Percentiles rank a stretch among this genome's conserved stretches.
phyloP scores from a whole-genome alignment of 495 filamentous ascomycete species.

The Penicillium malachiteum region DNA sequence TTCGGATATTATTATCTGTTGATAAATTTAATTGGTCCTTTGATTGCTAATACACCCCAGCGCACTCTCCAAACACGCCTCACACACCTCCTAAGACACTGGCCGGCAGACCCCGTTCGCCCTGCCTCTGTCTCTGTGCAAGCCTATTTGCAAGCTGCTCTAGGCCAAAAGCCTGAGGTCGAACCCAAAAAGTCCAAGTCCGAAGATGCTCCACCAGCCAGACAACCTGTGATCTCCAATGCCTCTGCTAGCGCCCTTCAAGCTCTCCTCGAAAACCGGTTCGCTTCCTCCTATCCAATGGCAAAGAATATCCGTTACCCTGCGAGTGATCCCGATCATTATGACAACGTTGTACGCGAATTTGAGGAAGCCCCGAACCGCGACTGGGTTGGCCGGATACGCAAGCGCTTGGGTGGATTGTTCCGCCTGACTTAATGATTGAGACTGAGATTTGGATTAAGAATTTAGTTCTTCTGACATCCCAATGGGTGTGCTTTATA shows the following conservation, averaged over 20 bases:
- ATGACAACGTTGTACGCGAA: constrained; percentile 68
- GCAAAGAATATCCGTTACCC: constrained; percentile 61
- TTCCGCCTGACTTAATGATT: constrained; percentile 53
- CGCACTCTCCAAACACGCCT: constrained; percentile 60
- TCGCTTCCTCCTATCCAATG: constrained; percentile 67
- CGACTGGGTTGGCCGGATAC: constrained; percentile 53
- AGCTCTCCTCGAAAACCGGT: constrained; percentile 71
- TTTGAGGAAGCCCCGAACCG: constrained; percentile 68
- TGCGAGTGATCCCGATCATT: constrained; percentile 73
- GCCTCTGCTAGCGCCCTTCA: constrained; percentile 72
- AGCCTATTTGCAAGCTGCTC: constrained; percentile 60
- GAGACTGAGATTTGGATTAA: background rate
- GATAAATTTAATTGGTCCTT: background rate
- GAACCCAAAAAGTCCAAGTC: constrained; percentile 16
- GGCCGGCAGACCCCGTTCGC: constrained; percentile 77
- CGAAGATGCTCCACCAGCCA: constrained; percentile 13
- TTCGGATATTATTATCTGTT: background rate
- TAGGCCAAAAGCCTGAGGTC: constrained; percentile 37
- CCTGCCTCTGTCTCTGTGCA: constrained; percentile 73
- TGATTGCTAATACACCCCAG: constrained; percentile 33
- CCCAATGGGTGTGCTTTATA: background rate
- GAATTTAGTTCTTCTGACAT: background rate
- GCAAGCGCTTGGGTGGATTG: constrained; percentile 62
- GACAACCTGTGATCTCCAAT: constrained; percentile 43
- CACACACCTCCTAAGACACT: constrained; percentile 59